Evolutionary conservation across 306 rosid genomes (phyloP).

Genomic region (Acacia acuminata): DNA sequence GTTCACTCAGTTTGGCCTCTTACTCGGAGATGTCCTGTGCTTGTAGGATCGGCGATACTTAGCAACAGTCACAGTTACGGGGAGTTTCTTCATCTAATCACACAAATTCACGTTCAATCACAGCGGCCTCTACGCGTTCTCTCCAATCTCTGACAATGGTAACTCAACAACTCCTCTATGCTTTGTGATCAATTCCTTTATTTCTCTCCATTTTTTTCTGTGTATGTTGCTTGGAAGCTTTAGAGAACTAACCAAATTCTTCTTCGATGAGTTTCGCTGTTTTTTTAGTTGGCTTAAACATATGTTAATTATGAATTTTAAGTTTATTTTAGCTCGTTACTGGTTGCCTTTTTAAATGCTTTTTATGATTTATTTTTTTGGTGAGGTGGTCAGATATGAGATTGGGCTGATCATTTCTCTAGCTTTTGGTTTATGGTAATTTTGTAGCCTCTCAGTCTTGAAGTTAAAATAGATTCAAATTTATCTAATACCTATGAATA

Average conservation of each 20-base stretch:
- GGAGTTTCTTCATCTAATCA: neutral
- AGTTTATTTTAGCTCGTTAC: neutral
- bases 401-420: constrained; percentile 1
- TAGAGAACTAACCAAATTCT: neutral
- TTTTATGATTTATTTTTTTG: neutral
- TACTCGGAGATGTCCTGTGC: neutral
- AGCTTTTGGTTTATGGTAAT: neutral
- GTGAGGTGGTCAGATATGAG: neutral
- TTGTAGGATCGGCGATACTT: neutral
- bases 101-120: neutral
- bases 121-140: neutral
- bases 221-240: neutral
- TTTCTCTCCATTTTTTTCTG: neutral
- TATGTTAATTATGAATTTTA: neutral
- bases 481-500: neutral
- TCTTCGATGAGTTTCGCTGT: neutral
- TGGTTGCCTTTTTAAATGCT: too few species aligned
- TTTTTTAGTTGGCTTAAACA: neutral
- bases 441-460: constrained; percentile 45
- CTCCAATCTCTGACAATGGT: constrained; percentile 22
- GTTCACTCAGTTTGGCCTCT: neutral
- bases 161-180: constrained; percentile 18
- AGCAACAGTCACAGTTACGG: neutral
- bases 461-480: constrained; percentile 8
- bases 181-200: neutral